Conservation (phyloP, 495 filamentous ascomycete genomes). For the Pyronema domesticum region DNA sequence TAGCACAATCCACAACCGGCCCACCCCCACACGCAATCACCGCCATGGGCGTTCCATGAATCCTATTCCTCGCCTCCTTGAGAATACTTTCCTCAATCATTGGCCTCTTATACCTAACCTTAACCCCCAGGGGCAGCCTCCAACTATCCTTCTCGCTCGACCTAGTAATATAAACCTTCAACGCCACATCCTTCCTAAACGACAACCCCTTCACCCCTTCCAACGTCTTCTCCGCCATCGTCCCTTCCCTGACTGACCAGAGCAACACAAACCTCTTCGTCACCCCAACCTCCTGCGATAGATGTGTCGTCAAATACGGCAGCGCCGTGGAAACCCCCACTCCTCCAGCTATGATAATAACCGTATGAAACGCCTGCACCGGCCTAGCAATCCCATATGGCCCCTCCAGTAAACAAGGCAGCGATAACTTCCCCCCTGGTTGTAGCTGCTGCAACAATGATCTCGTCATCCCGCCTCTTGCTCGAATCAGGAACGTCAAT, state of each 20-base stretch:
- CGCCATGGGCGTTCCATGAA: constrained; percentile 3
- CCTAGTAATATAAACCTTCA: constrained; percentile 27
- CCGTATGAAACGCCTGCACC: constrained; percentile 33
- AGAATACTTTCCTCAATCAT: constrained; percentile 1
- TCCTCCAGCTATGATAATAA: constrained; percentile 42
- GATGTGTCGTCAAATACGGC: constrained; percentile 30
- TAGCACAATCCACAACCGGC: constrained; percentile 4
- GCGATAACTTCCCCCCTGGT: background rate
- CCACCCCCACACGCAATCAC: constrained; percentile 1
- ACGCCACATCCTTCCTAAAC: constrained; percentile 27
- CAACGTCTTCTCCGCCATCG: constrained; percentile 26
- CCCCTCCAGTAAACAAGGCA: constrained; percentile 35
- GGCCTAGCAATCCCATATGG: constrained; percentile 38
- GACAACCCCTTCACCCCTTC: constrained; percentile 22
- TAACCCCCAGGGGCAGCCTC: background rate
- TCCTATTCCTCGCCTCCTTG: background rate
- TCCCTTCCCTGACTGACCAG: constrained; percentile 29
- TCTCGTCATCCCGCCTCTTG: constrained; percentile 18
- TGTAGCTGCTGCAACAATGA: constrained; percentile 3
- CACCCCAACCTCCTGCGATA: constrained; percentile 5
- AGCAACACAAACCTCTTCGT: constrained; percentile 26
- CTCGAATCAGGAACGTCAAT: constrained; percentile 22
- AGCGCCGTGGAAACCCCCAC: constrained; percentile 40
- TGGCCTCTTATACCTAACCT: constrained; percentile 3
- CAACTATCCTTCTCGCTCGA: background rate